Evolutionary conservation across 768 basidiomycete species (phyloP).

Genomic region (Kwoniella bestiolae): DNA sequence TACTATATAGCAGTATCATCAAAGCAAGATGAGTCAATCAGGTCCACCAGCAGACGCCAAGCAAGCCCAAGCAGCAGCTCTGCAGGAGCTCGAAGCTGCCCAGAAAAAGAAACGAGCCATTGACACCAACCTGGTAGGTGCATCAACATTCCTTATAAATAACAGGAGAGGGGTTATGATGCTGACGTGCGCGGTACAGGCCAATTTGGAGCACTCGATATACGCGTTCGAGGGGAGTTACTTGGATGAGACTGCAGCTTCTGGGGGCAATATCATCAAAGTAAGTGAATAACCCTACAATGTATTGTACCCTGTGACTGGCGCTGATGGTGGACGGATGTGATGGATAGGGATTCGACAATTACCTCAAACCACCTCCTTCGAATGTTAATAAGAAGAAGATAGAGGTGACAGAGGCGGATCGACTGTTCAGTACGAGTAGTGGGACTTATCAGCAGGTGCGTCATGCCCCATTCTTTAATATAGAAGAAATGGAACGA

Average conservation of each 20-base stretch:
- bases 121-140: conserved; percentile 36
- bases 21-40: conserved; percentile 38
- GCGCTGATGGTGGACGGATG: neutral
- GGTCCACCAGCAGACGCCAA: conserved; percentile 54
- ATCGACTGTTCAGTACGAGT: conserved; percentile 57
- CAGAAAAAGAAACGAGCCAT: conserved; percentile 43
- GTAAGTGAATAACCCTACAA: conserved; percentile 26
- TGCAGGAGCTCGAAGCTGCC: conserved; percentile 49
- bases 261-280: conserved; percentile 60
- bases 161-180: too few relatives aligned
- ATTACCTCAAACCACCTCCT: conserved; percentile 57
- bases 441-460: conserved; percentile 56
- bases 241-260: conserved; percentile 55
- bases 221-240: conserved; percentile 59
- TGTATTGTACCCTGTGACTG: neutral
- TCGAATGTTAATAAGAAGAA: conserved; percentile 40
- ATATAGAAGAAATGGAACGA: conserved; percentile 8
- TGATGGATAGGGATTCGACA: conserved; percentile 56
- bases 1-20: neutral
- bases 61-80: conserved; percentile 50
- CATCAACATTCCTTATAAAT: neutral
- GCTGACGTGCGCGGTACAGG: conserved; percentile 36
- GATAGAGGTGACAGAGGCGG: conserved; percentile 49
- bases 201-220: conserved; percentile 58
- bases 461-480: conserved; percentile 22